Conservation (phyloP, 768 basidiomycete genomes). For the Sporobolomyces pararoseus region DNA sequence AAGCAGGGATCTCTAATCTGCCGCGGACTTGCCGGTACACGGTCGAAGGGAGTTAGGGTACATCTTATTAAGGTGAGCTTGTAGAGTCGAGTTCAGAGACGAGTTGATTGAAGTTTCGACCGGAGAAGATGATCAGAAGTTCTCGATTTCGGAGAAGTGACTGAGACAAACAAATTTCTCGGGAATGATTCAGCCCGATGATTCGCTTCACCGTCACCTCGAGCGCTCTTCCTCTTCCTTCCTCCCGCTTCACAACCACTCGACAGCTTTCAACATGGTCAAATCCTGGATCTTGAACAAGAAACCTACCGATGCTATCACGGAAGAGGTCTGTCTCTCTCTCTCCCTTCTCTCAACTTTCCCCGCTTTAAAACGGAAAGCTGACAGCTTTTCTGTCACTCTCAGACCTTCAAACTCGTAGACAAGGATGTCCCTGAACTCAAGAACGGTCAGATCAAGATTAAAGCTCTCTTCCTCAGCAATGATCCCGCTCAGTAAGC, state of each 20-base stretch:
- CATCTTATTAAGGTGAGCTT: not conserved
- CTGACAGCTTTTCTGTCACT: not conserved
- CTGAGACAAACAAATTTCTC: not conserved
- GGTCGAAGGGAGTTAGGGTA: not conserved
- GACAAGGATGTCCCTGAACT: not conserved
- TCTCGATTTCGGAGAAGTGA: not conserved
- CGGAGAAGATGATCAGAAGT: not conserved
- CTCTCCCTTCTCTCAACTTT: no score
- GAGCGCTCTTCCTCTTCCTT: no score
- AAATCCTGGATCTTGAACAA: constrained; percentile 42
- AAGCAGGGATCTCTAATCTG: no score
- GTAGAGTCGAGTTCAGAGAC: not conserved
- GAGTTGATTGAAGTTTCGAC: constrained; percentile 10
- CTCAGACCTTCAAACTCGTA: constrained; percentile 27
- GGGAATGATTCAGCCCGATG: not conserved
- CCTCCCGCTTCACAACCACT: not conserved
- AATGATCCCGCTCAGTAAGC: constrained; percentile 47
- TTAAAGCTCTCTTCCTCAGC: constrained; percentile 43
- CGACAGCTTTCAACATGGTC: constrained; percentile 9
- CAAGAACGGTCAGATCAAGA: constrained; percentile 42
- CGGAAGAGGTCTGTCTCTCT: not conserved
- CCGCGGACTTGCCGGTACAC: not conserved
- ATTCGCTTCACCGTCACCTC: not conserved
- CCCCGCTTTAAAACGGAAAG: no score
- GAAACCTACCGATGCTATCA: constrained; percentile 41